Conservation (phyloP, 2,329 filamentous ascomycete species). For the Chaetothyriales sp. region DNA sequence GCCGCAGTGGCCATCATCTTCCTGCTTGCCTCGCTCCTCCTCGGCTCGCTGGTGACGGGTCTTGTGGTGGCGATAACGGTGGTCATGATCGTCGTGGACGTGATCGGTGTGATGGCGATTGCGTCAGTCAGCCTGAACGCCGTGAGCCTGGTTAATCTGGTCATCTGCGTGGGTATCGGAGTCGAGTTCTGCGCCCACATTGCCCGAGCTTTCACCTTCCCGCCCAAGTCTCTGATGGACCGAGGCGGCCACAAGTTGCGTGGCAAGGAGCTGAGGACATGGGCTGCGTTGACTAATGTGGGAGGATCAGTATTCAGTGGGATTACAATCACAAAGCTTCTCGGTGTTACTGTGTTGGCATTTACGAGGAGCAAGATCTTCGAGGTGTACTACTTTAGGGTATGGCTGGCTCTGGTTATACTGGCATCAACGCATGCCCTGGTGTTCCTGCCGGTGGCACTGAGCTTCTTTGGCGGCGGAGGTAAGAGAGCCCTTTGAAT, state of each 20-base stretch:
- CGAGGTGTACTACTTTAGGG: conserved; percentile 96
- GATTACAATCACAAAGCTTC: conserved; percentile 87
- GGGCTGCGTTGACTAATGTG: conserved; percentile 88
- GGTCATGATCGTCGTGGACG: conserved; percentile 83
- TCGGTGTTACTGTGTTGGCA: conserved; percentile 80
- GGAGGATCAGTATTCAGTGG: conserved; percentile 89
- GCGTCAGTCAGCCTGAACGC: conserved; percentile 83
- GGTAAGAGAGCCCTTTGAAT: conserved; percentile 31
- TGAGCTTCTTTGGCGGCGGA: conserved; percentile 71
- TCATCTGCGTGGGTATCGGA: conserved; percentile 91
- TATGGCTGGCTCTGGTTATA: conserved; percentile 82
- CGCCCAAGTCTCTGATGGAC: conserved; percentile 66
- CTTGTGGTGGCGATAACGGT: conserved; percentile 74
- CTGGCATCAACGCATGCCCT: conserved; percentile 81
- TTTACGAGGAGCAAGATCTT: conserved; percentile 98
- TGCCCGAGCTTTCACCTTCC: conserved; percentile 90
- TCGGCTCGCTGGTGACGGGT: conserved; percentile 72
- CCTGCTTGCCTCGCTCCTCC: conserved; percentile 58
- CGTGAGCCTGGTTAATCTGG: conserved; percentile 84
- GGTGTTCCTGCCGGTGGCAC: conserved; percentile 75
- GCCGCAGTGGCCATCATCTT: conserved; percentile 78
- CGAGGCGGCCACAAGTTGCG: conserved; percentile 62
- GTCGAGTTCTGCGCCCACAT: conserved; percentile 98
- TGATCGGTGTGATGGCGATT: conserved; percentile 87
- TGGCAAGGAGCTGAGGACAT: conserved; percentile 69